A percentile compares a stretch with the other conserved stretches of the same genome.
These are phyloP conservation scores for Xerocomellus chrysenteron DNA, from an alignment of 768 basidiomycete species.

Conservation along the genomic window DNA sequence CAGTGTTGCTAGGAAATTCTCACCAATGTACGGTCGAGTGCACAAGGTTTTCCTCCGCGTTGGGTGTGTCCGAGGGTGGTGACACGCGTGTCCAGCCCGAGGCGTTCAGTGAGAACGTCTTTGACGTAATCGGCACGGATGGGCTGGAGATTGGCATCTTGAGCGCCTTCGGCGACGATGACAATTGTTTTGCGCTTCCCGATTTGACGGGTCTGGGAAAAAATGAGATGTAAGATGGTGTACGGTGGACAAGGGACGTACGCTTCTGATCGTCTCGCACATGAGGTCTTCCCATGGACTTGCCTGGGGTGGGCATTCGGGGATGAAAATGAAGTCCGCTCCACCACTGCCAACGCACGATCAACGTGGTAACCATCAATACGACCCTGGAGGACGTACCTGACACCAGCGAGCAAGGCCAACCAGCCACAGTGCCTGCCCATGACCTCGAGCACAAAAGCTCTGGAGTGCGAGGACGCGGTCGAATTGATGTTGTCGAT, in stretches of 20 bases:
- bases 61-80: slow-evolving; percentile 98
- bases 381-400: slow-evolving; percentile 43
- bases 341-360: slow-evolving; percentile 54
- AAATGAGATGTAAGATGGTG: neutral
- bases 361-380: slow-evolving; percentile 7
- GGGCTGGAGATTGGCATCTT: slow-evolving; percentile 84
- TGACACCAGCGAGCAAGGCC: slow-evolving; percentile 88
- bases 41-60: slow-evolving; percentile 91
- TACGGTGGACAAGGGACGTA: slow-evolving; percentile 37
- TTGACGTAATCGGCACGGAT: slow-evolving; percentile 92
- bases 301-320: slow-evolving; percentile 79
- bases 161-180: slow-evolving; percentile 96
- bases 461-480: slow-evolving; percentile 91
- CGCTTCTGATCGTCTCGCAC: slow-evolving; percentile 80
- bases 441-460: slow-evolving; percentile 99
- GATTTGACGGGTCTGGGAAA: slow-evolving; percentile 72
- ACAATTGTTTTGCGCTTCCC: slow-evolving; percentile 99
- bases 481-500: slow-evolving; percentile 99
- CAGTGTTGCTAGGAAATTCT: slow-evolving; percentile 21
- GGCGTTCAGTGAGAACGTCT: slow-evolving; percentile 77
- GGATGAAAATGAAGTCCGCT: slow-evolving; percentile 97
- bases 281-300: slow-evolving; percentile 90
- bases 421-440: slow-evolving; percentile 99
- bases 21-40: slow-evolving; percentile 89
- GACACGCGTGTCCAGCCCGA: slow-evolving; percentile 93